A percentile compares a stretch with the other conserved stretches of the same genome.
phyloP scores from a whole-genome alignment of 2,329 filamentous ascomycete species.

The Lachnellula cervina region DNA sequence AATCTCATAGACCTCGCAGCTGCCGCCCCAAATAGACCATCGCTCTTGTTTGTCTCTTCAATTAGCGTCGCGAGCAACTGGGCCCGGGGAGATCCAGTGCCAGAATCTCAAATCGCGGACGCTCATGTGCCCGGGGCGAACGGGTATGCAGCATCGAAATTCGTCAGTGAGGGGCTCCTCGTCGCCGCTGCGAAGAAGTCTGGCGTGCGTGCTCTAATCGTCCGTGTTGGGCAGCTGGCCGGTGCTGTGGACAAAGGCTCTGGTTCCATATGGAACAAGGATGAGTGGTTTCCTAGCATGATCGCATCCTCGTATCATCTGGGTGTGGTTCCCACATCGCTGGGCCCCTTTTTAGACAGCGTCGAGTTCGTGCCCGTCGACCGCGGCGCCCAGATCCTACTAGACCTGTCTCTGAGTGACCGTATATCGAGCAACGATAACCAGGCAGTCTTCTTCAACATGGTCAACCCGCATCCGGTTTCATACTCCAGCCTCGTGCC shows the following conservation, averaged over 20 bases:
- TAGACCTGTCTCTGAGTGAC: too few species aligned
- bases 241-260: slow-evolving; percentile 36
- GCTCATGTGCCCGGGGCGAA: slow-evolving; percentile 28
- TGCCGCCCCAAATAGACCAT: slow-evolving; percentile 7
- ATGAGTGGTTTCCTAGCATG: slow-evolving; percentile 52
- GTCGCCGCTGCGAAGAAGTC: slow-evolving; percentile 31
- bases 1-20: slow-evolving; percentile 33
- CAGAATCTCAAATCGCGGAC: slow-evolving; percentile 34
- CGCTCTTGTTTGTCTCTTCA: slow-evolving; percentile 25
- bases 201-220: slow-evolving; percentile 36
- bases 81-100: slow-evolving; percentile 19
- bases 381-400: slow-evolving; percentile 13
- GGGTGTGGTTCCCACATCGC: slow-evolving; percentile 33
- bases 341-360: slow-evolving; percentile 30
- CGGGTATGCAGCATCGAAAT: slow-evolving; percentile 27
- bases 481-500: too few species aligned
- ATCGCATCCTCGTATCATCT: slow-evolving; percentile 36
- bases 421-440: too few species aligned
- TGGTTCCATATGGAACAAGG: slow-evolving; percentile 43
- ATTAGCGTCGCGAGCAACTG: slow-evolving; percentile 15
- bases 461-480: too few species aligned
- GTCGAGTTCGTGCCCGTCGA: slow-evolving; percentile 45
- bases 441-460: too few species aligned
- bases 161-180: slow-evolving; percentile 35
- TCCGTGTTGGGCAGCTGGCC: slow-evolving; percentile 46